These are phyloP conservation scores for Phytophthora pini DNA, from an alignment of 352 stramenopile genomes.

Conservation along the genomic window DNA sequence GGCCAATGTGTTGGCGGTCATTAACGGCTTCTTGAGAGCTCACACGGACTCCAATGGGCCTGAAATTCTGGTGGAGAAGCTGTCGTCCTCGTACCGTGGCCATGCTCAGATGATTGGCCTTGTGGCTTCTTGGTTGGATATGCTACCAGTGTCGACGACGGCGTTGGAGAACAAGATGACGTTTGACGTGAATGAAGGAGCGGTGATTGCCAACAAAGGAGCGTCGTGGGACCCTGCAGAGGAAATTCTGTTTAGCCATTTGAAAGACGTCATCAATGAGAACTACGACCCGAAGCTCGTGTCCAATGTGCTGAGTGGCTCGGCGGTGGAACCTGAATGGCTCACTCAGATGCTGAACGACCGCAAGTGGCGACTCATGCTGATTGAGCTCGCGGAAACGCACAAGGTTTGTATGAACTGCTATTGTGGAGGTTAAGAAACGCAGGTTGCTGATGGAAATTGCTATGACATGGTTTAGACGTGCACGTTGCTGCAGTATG, in stretches of 20 bases:
- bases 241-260: conserved; percentile 78
- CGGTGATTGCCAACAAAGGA: conserved; percentile 68
- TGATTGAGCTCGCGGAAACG: conserved; percentile 86
- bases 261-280: conserved; percentile 80
- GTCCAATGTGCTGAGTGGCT: conserved; percentile 87
- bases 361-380: conserved; percentile 84
- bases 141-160: conserved; percentile 60
- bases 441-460: conserved; percentile 1
- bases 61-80: conserved; percentile 86
- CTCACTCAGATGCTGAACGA: conserved; percentile 85
- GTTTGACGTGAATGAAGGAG: conserved; percentile 75
- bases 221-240: conserved; percentile 76
- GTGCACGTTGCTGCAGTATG: conserved; percentile 86
- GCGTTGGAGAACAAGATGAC: conserved; percentile 77
- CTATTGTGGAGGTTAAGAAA: background rate
- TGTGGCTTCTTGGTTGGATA: conserved; percentile 84
- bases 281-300: conserved; percentile 89
- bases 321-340: conserved; percentile 77
- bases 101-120: conserved; percentile 90
- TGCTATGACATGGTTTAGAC: conserved; percentile 42
- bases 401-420: conserved; percentile 63
- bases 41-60: conserved; percentile 83
- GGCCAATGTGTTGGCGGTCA: conserved; percentile 73
- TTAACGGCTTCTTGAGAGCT: conserved; percentile 85
- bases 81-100: conserved; percentile 87